Percentiles rank a stretch among this genome's conserved stretches.
phyloP scores from a whole-genome alignment of 495 filamentous ascomycete genomes.

The Rhypophila decipiens region DNA sequence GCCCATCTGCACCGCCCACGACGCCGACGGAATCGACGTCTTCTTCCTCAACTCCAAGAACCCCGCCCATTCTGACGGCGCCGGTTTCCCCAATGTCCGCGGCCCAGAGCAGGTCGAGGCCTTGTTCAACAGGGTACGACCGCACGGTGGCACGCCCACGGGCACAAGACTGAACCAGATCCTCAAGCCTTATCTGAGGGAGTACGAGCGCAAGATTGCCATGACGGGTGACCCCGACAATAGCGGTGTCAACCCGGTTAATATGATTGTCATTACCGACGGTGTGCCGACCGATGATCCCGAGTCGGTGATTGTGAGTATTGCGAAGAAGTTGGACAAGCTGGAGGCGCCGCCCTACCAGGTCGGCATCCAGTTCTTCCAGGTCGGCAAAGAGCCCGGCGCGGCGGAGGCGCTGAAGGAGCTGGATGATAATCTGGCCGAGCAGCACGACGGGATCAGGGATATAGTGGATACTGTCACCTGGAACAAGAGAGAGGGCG shows the following conservation, averaged over 20 bases:
- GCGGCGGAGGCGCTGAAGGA: slow-evolving; percentile 61
- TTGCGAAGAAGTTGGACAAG: slow-evolving; percentile 65
- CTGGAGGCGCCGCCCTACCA: slow-evolving; percentile 74
- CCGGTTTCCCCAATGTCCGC: slow-evolving; percentile 19
- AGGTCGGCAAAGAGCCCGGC: slow-evolving; percentile 69
- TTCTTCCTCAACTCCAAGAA: slow-evolving; percentile 73
- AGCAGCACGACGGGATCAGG: slow-evolving; percentile 48
- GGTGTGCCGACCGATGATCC: slow-evolving; percentile 71
- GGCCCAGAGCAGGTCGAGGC: slow-evolving; percentile 8
- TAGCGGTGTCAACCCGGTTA: slow-evolving; percentile 66
- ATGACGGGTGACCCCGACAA: slow-evolving; percentile 36
- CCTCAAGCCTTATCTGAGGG: slow-evolving; percentile 59
- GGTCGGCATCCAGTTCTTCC: slow-evolving; percentile 94
- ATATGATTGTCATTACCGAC: slow-evolving; percentile 92
- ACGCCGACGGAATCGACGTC: slow-evolving; percentile 87
- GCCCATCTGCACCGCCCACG: slow-evolving; percentile 76
- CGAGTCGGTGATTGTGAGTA: slow-evolving; percentile 60
- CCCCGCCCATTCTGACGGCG: slow-evolving; percentile 4
- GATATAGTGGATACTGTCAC: slow-evolving; percentile 96
- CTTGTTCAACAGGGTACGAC: slow-evolving; percentile 41
- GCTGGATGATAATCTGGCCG: slow-evolving; percentile 70
- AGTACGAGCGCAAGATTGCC: slow-evolving; percentile 27
- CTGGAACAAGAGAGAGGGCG: slow-evolving; percentile 45
- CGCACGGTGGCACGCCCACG: slow-evolving; percentile 66
- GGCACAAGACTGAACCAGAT: slow-evolving; percentile 68